Evolutionary conservation across 164 flowering plant genomes (phyloP).

Genomic region (Magnolia changhungtana): DNA sequence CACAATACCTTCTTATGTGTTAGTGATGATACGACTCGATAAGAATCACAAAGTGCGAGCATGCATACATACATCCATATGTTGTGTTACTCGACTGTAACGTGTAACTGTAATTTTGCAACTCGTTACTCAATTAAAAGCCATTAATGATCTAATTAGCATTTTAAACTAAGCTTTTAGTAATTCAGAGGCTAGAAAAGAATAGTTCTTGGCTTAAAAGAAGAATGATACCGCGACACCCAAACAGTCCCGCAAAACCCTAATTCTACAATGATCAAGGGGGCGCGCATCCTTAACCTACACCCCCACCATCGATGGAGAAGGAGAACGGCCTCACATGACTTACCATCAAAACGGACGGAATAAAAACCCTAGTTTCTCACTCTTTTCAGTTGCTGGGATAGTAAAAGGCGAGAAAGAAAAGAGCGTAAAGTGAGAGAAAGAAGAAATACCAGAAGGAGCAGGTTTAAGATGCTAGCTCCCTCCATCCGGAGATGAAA

Average conservation of each 20-base stretch:
- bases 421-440: background rate
- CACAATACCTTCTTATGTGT: too few species aligned
- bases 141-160: background rate
- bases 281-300: background rate
- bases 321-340: background rate
- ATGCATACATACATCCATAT: too few species aligned
- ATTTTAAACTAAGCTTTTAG: background rate
- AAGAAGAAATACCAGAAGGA: slow-evolving; percentile 9
- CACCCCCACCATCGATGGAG: background rate
- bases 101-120: background rate
- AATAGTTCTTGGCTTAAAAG: background rate
- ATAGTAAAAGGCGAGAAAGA: background rate
- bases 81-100: background rate
- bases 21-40: too few species aligned
- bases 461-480: slow-evolving; percentile 40
- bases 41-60: too few species aligned
- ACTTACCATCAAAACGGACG: background rate
- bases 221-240: background rate
- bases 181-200: background rate
- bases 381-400: background rate
- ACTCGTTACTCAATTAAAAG: background rate
- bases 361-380: background rate
- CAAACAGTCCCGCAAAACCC: background rate
- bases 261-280: background rate
- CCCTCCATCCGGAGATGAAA: slow-evolving; percentile 94